Evolutionary conservation across 805 yeast species (phyloP).

Genomic region (Vanderwaltozyma polyspora): DNA sequence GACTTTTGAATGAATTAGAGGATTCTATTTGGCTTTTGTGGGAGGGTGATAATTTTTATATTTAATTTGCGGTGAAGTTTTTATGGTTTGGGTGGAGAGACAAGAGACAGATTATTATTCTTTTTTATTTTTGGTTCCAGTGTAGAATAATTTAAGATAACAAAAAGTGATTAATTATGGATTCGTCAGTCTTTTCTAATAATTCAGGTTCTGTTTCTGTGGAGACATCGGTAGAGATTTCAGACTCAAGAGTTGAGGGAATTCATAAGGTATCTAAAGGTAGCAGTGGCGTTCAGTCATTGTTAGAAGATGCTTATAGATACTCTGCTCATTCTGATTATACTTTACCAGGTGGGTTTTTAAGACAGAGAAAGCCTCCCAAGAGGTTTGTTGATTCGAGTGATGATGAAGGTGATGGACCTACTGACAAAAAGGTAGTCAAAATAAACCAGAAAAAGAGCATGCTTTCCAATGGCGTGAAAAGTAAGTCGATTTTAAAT

Average conservation of each 20-base stretch:
- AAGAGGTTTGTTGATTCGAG: background rate
- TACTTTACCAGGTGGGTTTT: constrained; percentile 17
- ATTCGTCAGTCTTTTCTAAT: constrained; percentile 1
- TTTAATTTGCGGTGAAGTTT: too few species aligned
- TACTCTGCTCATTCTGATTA: constrained; percentile 19
- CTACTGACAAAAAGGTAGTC: background rate
- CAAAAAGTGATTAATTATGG: too few species aligned
- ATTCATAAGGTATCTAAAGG: background rate
- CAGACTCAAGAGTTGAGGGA: background rate
- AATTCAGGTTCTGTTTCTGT: background rate
- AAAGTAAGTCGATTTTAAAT: too few species aligned
- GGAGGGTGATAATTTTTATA: too few species aligned
- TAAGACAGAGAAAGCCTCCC: constrained; percentile 8
- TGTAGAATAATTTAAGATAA: too few species aligned
- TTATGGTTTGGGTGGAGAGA: too few species aligned
- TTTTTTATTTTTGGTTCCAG: too few species aligned
- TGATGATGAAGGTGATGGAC: background rate
- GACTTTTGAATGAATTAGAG: background rate
- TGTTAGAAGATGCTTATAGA: constrained; percentile 21
- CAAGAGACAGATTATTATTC: too few species aligned
- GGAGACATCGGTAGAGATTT: background rate
- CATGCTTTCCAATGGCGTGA: too few species aligned
- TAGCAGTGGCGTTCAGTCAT: constrained; percentile 5
- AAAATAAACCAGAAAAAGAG: too few species aligned
- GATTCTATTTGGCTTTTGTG: background rate